phyloP scores from a whole-genome alignment of 495 filamentous ascomycete genomes.

The Cladorrhinum samala region DNA sequence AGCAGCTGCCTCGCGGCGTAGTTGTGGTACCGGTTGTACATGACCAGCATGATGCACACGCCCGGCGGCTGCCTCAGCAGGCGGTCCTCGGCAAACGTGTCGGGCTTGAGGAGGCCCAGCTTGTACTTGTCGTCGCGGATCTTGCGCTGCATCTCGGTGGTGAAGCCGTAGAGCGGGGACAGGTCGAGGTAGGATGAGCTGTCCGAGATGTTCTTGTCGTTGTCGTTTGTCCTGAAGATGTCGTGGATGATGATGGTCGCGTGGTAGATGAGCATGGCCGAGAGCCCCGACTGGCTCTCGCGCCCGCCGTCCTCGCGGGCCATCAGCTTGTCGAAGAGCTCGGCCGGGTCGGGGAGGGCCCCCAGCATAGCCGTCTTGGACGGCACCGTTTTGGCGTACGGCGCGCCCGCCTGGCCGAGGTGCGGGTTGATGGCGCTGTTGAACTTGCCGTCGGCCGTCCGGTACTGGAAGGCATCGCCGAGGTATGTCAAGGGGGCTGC shows the following conservation, averaged over 20 bases:
- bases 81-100: slow-evolving; percentile 67
- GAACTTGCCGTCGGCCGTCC: slow-evolving; percentile 62
- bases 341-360: slow-evolving; percentile 63
- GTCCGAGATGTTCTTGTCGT: slow-evolving; percentile 27
- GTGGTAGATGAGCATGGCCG: slow-evolving; percentile 74
- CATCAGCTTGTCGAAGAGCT: slow-evolving; percentile 69
- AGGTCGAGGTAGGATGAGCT: slow-evolving; percentile 79
- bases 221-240: slow-evolving; percentile 37
- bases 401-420: slow-evolving; percentile 49
- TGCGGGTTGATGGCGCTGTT: slow-evolving; percentile 60
- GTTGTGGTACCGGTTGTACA: slow-evolving; percentile 72
- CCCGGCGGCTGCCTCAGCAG: slow-evolving; percentile 70
- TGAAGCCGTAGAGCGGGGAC: slow-evolving; percentile 72
- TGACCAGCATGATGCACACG: slow-evolving; percentile 62
- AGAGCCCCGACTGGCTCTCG: slow-evolving; percentile 65
- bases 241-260: slow-evolving; percentile 80
- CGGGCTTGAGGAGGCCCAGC: slow-evolving; percentile 65
- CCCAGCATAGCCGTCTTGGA: slow-evolving; percentile 39
- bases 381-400: slow-evolving; percentile 66
- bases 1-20: slow-evolving; percentile 52
- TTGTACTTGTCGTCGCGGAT: slow-evolving; percentile 62
- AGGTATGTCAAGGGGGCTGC: slow-evolving; percentile 16
- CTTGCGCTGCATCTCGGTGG: slow-evolving; percentile 56
- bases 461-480: slow-evolving; percentile 43
- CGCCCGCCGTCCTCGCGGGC: slow-evolving; percentile 51